A percentile compares a stretch with the other conserved stretches of the same genome.
phyloP scores from a whole-genome alignment of 2,329 filamentous ascomycete genomes.

The Orbilia quercus region DNA sequence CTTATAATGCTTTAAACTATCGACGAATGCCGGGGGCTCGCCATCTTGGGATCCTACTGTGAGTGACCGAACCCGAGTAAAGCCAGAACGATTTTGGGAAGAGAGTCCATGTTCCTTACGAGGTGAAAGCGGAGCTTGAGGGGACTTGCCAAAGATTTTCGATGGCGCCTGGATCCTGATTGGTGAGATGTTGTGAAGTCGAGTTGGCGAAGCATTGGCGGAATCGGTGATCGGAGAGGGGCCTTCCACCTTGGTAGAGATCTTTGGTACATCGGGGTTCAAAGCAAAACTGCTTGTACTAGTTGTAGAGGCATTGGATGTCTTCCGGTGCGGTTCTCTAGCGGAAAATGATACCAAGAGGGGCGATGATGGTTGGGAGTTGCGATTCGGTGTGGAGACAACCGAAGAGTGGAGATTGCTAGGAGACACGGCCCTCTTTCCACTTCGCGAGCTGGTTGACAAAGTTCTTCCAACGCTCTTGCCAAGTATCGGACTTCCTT shows the following conservation, averaged over 20 bases:
- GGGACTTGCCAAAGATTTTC: constrained; percentile 61
- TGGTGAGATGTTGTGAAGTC: constrained; percentile 67
- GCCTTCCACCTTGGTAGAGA: constrained; percentile 65
- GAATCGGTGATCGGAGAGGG: constrained; percentile 57
- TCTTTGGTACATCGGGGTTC: constrained; percentile 70
- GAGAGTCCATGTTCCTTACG: constrained; percentile 55
- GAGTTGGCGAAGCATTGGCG: constrained; percentile 70
- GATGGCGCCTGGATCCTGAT: constrained; percentile 54
- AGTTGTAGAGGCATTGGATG: constrained; percentile 70
- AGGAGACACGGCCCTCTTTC: constrained; percentile 84
- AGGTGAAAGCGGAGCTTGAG: constrained; percentile 63
- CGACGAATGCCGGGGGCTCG: constrained; percentile 76
- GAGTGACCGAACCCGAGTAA: constrained; percentile 81
- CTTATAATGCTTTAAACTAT: constrained; percentile 77
- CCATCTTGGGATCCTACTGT: constrained; percentile 95
- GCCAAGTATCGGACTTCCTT: constrained; percentile 84
- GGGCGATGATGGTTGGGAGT: constrained; percentile 85
- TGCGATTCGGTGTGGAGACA: constrained; percentile 86
- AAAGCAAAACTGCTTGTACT: constrained; percentile 67
- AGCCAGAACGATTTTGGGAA: constrained; percentile 59
- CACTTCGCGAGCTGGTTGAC: constrained; percentile 82
- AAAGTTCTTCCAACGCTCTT: constrained; percentile 73
- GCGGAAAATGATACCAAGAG: constrained; percentile 97
- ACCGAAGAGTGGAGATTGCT: constrained; percentile 76
- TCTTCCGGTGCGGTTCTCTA: constrained; percentile 82